Evolutionary conservation across 495 filamentous ascomycete species (phyloP).

Genomic region (Penicillium daleae): DNA sequence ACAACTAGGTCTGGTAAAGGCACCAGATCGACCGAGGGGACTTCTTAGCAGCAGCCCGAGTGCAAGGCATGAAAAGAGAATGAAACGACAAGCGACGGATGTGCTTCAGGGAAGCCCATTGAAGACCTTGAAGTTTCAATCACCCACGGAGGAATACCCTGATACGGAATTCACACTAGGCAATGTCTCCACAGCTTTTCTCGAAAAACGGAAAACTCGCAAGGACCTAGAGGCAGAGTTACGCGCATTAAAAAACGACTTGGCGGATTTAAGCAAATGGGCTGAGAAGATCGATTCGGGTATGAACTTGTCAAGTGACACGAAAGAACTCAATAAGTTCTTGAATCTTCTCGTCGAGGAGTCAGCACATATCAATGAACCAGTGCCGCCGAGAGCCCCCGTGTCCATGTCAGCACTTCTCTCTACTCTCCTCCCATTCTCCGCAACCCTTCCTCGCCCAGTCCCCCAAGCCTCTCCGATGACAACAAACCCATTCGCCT

Average conservation of each 20-base stretch:
- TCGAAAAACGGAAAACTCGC: conserved; percentile 38
- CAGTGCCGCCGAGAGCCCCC: conserved; percentile 15
- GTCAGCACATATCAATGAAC: conserved; percentile 24
- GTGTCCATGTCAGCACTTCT: conserved; percentile 44
- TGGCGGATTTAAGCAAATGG: conserved; percentile 44
- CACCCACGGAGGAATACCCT: conserved; percentile 19
- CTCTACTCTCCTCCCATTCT: conserved; percentile 47
- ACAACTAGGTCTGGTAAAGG: conserved; percentile 56
- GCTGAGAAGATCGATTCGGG: conserved; percentile 31
- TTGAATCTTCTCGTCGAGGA: conserved; percentile 37
- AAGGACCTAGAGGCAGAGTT: conserved; percentile 38
- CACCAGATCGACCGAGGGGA: conserved; percentile 40
- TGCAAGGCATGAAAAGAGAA: conserved; percentile 35
- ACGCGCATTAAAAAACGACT: conserved; percentile 39
- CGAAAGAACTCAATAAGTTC: conserved; percentile 31
- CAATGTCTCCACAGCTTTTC: conserved; percentile 29
- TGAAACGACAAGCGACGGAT: conserved; percentile 33
- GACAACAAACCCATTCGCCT: conserved; percentile 43
- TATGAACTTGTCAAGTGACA: conserved; percentile 22
- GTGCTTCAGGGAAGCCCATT: conserved; percentile 35
- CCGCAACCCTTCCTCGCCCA: conserved; percentile 34
- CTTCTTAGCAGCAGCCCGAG: conserved; percentile 51
- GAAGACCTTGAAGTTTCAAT: conserved; percentile 32
- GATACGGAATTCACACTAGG: conserved; percentile 11
- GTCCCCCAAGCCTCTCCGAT: conserved; percentile 28